Base-by-base conservation (phyloP, 108 stramenopile genomes). In the Cyclotella choctawhatcheeana region DNA sequence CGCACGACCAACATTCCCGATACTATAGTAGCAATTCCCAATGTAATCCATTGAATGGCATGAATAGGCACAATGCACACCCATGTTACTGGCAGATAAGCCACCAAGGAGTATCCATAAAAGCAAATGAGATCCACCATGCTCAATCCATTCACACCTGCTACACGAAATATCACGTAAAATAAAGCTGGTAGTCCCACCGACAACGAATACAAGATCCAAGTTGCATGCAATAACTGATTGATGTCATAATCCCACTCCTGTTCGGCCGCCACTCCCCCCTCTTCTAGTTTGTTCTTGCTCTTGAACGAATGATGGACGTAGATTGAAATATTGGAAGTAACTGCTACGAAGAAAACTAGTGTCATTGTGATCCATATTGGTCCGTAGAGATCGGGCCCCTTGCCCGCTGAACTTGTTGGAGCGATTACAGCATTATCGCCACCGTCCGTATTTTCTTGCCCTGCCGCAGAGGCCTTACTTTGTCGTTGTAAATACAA, bases 341-440 rank as follows among this genome's bases (percentile, higher is more conserved):
- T 82, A 48, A 94, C 90, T 20, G 88, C 93, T 17, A 92, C 34
- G 18, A 89, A 74, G 67, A 94, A 92, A 12, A 90, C 84, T 13
- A 94, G 77, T 3, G 90, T 88, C 81, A 89, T 82, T 32, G 90
- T 88, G 44, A 92, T 86, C 93, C 93, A 94, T 48, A 89, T 62
- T 16, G 93, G 93, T 50, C 93, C 93, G 54, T 94, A 94, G 31
- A 94, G 73, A 84, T 94, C 93, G 1, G 93, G 89, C 43, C 90
- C 90, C 45, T 90, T 94, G 21, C 79, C 74, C 17, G 26, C 45
- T 24, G 47, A 43, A 13, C 7, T 18, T 34, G 35, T 35, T 6
- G 64, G 6, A 30, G 73, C 14, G 12, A 10, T 8, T 14, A 13
- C 26, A 52, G 30, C 44, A 6, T 37, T 27, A 14, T 35, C 48